These are phyloP conservation scores for Cercospora sojina DNA, from an alignment of 2,329 filamentous ascomycete genomes.

Conservation along the genomic window DNA sequence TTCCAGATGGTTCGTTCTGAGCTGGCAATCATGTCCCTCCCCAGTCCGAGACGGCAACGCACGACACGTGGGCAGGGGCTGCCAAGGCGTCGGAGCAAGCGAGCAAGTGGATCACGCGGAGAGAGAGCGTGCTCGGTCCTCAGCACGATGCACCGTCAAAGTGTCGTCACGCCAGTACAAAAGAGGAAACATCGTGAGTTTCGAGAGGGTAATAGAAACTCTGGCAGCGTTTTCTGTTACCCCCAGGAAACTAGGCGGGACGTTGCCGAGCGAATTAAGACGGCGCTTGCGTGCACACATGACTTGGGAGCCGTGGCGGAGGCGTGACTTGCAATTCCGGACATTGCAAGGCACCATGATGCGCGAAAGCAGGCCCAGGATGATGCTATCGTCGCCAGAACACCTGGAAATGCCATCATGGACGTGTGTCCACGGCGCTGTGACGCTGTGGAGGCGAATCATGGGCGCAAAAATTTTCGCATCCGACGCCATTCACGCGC, in stretches of 20 bases:
- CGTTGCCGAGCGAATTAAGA: slow-evolving; percentile 19
- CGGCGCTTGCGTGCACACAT: slow-evolving; percentile 17
- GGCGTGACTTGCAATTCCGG: slow-evolving; percentile 7
- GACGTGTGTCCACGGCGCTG: background rate
- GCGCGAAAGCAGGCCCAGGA: slow-evolving; percentile 23
- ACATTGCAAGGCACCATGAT: background rate
- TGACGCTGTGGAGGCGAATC: slow-evolving; percentile 4
- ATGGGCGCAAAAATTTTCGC: slow-evolving; percentile 5
- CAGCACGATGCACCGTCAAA: background rate
- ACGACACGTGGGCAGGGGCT: background rate
- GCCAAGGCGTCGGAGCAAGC: background rate
- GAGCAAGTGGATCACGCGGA: slow-evolving; percentile 7
- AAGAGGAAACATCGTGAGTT: slow-evolving; percentile 6
- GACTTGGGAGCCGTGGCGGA: slow-evolving; percentile 17
- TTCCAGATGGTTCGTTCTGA: background rate
- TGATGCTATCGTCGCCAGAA: slow-evolving; percentile 21
- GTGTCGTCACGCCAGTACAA: slow-evolving; percentile 9
- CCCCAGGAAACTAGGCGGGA: slow-evolving; percentile 14
- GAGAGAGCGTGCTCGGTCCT: slow-evolving; percentile 7
- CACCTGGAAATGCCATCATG: slow-evolving; percentile 17
- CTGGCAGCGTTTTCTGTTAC: background rate
- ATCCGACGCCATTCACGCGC: slow-evolving; percentile 8
- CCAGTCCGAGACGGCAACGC: background rate
- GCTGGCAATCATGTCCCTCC: background rate
- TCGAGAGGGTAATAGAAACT: slow-evolving; percentile 11